Evolutionary conservation across 2,329 filamentous ascomycete species (phyloP), one percentile per base, ranked within the genome.

Genomic region (Orbilia quercus): DNA sequence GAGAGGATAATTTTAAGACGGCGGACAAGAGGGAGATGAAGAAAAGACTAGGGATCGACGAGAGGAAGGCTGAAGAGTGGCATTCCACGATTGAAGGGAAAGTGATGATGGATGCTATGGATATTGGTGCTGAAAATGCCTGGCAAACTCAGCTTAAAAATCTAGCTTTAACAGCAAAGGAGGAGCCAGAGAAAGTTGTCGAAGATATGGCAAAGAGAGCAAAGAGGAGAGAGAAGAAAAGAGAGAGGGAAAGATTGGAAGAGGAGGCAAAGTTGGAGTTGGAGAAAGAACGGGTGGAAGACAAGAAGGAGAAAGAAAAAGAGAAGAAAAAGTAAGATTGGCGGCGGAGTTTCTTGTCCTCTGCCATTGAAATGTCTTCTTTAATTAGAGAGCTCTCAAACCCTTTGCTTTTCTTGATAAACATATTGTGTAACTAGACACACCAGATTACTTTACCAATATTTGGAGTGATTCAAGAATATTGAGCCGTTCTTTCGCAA

Each of bases 31-130:
- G 12, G 7, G 20, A 51, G 18, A n/a, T 65, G 47, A 64, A 36
- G 23, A 54, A 65, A 14, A 45, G 59, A 20, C 1, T 72, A 16
- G 51, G 45, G 1, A 42, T 65, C 16, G 53, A 59, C 7, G 12
- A 11, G 18, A 20, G 18, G 16, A 59, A 38, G 16, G 58, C 55
- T 7, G 18, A 20, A 45, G 58, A 44, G 7, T 31, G 48, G n/a
- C 11, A 28, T 14, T 42, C 36, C 6, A 64, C 58, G 1, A 23
- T 44, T 5, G 67, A 72, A 4, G 67, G 51, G 2, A 11, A 47
- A 11, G 67, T 58, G 5, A 72, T 72, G 51, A 59, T 45, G 58
- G 18, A 48, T 4, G 23, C 50, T 7, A 54, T 72, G 67, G 36
- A 51, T 5, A 7, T 25, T 16, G 67, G 34, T 1, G 53, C 45